Percentiles rank a stretch among this genome's conserved stretches.
Evolutionary conservation across 2,329 filamentous ascomycete genomes (phyloP).

Genomic region (Penicillium crustosum): DNA sequence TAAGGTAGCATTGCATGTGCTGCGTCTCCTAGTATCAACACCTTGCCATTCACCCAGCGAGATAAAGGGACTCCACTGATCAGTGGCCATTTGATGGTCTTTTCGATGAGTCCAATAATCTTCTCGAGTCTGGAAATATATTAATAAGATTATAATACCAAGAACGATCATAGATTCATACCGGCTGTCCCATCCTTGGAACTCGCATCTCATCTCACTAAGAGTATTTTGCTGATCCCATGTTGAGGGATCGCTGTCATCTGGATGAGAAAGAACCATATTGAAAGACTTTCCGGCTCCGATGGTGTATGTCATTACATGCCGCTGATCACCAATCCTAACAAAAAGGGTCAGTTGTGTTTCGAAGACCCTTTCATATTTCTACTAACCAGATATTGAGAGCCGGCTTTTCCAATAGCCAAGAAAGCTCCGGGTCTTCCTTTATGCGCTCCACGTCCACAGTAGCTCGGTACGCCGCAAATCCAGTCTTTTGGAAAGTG

Average conservation of each 20-base stretch:
- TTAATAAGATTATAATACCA: not conserved
- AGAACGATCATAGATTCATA: constrained; percentile 3
- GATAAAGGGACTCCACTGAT: constrained; percentile 26
- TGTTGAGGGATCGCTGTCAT: constrained; percentile 35
- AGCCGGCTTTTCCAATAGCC: constrained; percentile 42
- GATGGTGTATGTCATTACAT: constrained; percentile 49
- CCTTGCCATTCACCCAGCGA: constrained; percentile 25
- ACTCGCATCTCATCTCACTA: constrained; percentile 33
- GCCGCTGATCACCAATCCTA: constrained; percentile 32
- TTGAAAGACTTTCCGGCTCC: constrained; percentile 47
- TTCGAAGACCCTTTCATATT: not conserved
- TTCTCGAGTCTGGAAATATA: constrained; percentile 25
- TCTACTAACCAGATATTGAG: constrained; percentile 42
- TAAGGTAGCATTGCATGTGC: constrained; percentile 49
- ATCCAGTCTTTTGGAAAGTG: constrained; percentile 30
- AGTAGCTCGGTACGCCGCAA: constrained; percentile 46
- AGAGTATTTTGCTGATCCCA: constrained; percentile 29
- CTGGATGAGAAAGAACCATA: constrained; percentile 49
- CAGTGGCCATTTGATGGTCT: constrained; percentile 22
- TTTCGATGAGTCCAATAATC: constrained; percentile 26
- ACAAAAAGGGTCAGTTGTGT: not conserved
- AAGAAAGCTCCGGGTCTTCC: constrained; percentile 37
- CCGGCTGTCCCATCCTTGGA: constrained; percentile 22
- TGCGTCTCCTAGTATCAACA: constrained; percentile 47
- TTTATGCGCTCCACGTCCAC: constrained; percentile 43